A percentile compares a stretch with the other conserved stretches of the same genome.
Evolutionary conservation across 2,329 filamentous ascomycete genomes (phyloP).

Genomic region (Trichophyton rubrum): DNA sequence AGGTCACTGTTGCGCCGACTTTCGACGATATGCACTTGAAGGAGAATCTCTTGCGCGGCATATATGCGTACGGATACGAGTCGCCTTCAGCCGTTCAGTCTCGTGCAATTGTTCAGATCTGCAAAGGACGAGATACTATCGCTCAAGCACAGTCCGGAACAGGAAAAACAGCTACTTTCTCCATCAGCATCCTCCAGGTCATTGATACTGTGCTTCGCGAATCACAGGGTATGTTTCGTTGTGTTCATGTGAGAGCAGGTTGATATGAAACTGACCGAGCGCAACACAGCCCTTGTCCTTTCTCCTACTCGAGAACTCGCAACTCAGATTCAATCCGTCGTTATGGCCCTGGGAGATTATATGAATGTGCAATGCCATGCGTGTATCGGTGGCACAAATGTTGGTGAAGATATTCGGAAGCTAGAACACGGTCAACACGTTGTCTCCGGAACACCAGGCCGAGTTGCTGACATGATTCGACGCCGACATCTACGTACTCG

Average conservation of each 20-base stretch:
- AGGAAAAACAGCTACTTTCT: slow-evolving; percentile 99
- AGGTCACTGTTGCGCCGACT: slow-evolving; percentile 83
- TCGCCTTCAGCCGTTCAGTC: slow-evolving; percentile 96
- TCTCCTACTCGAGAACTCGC: slow-evolving; percentile 96
- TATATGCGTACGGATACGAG: slow-evolving; percentile 98
- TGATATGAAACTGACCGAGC: background rate
- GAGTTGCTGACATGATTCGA: slow-evolving; percentile 99
- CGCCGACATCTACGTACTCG: slow-evolving; percentile 94
- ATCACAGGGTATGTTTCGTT: slow-evolving; percentile 50
- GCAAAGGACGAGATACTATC: slow-evolving; percentile 97
- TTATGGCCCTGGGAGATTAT: slow-evolving; percentile 97
- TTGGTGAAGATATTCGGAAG: slow-evolving; percentile 97
- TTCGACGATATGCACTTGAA: slow-evolving; percentile 96
- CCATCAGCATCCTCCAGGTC: slow-evolving; percentile 97
- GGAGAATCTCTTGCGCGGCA: slow-evolving; percentile 89
- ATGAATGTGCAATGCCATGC: slow-evolving; percentile 99
- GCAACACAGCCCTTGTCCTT: slow-evolving; percentile 64
- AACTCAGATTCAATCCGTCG: slow-evolving; percentile 99
- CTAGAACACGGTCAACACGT: slow-evolving; percentile 93
- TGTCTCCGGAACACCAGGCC: slow-evolving; percentile 93
- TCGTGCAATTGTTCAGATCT: slow-evolving; percentile 95
- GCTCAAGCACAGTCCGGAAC: slow-evolving; percentile 98
- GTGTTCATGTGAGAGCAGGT: background rate
- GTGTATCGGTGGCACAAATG: slow-evolving; percentile 96
- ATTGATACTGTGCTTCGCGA: slow-evolving; percentile 90